Conservation (phyloP, 192 early-diverging fungal species). For the Podila clonocystis region DNA sequence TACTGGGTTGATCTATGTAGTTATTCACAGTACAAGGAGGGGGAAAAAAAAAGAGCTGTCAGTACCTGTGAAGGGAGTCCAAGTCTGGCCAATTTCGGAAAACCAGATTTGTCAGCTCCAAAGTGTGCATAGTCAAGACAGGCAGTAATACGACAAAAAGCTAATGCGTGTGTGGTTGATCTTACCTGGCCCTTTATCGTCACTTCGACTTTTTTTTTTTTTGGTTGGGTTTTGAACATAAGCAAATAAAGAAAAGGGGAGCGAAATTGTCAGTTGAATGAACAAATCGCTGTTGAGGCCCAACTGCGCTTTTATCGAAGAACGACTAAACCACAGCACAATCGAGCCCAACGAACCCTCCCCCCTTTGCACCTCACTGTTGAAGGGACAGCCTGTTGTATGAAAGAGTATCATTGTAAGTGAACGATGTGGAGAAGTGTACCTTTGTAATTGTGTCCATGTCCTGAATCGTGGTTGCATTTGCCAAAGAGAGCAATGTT, state of each 20-base stretch:
- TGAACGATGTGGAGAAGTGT: not conserved
- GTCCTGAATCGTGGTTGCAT: conserved; percentile 85
- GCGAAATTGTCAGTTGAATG: no score
- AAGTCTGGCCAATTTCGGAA: not conserved
- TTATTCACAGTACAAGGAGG: not conserved
- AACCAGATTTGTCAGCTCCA: conserved; percentile 17
- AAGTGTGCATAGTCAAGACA: not conserved
- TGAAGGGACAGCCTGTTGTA: no score
- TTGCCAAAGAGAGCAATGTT: conserved; percentile 86
- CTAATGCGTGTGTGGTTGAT: no score
- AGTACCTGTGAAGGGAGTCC: not conserved
- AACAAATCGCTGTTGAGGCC: no score
- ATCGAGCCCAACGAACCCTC: no score
- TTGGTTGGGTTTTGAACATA: no score
- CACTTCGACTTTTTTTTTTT: conserved; percentile 65
- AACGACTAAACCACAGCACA: not conserved
- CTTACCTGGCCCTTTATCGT: conserved; percentile 74
- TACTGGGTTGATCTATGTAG: conserved; percentile 65
- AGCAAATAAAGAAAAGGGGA: no score
- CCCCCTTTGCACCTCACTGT: no score
- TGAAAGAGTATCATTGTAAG: not conserved
- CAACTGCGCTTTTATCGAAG: not conserved
- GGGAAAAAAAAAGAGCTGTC: not conserved
- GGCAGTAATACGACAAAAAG: no score
- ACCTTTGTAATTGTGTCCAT: conserved; percentile 94